Percentiles rank a stretch among this genome's conserved stretches.
Evolutionary conservation across 495 filamentous ascomycete species (phyloP).

Genomic region (Xylona heveae): DNA sequence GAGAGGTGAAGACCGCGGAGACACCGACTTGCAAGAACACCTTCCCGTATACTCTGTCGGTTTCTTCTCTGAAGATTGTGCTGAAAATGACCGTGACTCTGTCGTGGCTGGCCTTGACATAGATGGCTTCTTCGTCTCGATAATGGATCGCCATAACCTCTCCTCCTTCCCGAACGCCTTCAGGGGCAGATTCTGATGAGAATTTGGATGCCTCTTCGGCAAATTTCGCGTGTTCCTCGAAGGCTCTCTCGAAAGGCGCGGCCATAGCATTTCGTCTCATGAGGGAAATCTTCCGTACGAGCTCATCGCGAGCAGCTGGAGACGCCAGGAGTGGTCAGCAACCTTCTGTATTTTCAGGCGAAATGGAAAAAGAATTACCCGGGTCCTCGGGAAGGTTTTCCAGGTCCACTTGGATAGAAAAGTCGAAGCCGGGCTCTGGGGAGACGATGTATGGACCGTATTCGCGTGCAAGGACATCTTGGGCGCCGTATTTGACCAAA

Average conservation of each 20-base stretch:
- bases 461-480: constrained; percentile 76
- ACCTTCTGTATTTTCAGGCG: not conserved
- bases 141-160: constrained; percentile 95
- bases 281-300: constrained; percentile 67
- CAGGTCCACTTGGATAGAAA: constrained; percentile 73
- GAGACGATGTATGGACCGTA: constrained; percentile 80
- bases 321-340: not conserved
- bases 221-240: constrained; percentile 73
- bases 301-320: constrained; percentile 55
- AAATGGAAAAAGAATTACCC: constrained; percentile 19
- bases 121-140: constrained; percentile 97
- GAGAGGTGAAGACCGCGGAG: not conserved
- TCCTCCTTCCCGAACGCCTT: constrained; percentile 69
- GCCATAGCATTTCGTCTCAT: constrained; percentile 97
- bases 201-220: constrained; percentile 76
- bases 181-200: constrained; percentile 75
- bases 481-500: constrained; percentile 76
- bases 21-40: constrained; percentile 50
- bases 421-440: constrained; percentile 83
- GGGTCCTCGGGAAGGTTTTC: constrained; percentile 64
- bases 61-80: constrained; percentile 93
- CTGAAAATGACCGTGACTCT: constrained; percentile 98
- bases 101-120: constrained; percentile 92
- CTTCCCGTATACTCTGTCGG: constrained; percentile 89
- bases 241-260: constrained; percentile 88